Evolutionary conservation across 345 rosid species (phyloP), one percentile per base, ranked within the genome.

Genomic region (Tarenaya hassleriana): DNA sequence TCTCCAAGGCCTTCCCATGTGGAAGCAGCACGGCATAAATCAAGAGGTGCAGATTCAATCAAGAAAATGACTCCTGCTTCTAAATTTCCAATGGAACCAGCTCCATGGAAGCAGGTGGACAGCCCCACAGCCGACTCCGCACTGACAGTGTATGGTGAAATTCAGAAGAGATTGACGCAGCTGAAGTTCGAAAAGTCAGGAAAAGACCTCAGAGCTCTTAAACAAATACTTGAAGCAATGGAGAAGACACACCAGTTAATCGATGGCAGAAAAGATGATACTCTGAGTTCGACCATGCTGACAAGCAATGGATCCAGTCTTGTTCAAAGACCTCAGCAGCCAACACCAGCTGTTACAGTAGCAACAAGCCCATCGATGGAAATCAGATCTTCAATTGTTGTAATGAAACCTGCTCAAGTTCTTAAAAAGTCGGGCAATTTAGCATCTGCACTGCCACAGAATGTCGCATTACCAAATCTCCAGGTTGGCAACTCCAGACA

Each of bases 171-270:
- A 66, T 67, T 79, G 75, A 71, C 83, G 16, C 83, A 85, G 64
- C 77, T 77, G 5, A 83, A 83, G 75, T 92, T 85, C 73, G 71
- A 71, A 55, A 69, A 68, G 58, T 75, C 98, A 0, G 95, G 86
- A 55, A 88, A 83, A 72, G 98, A 83, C 68, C 90, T 81, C 47
- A 79, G 86, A 69, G 85, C 91, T 64, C 94, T 81, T 29, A 81
- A 83, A 66, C 96, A 83, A 63, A 81, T 80, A 66, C 88, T 83
- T 42, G 88, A 77, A 70, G 94, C 87, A 44, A 88, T 78, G 88
- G 85, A 85, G 64, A 84, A 79, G 72, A 69, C 75, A 1, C 75
- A 80, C 43, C 74, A 71, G 37, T 50, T 61, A 46, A 52, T 66
- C 7, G 74, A 72, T 13, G 61, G 60, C 53, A 62, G 69, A 40